These are phyloP conservation scores for Pseudogymnoascus destructans DNA, from an alignment of 2,329 filamentous ascomycete species.

Conservation along the genomic window DNA sequence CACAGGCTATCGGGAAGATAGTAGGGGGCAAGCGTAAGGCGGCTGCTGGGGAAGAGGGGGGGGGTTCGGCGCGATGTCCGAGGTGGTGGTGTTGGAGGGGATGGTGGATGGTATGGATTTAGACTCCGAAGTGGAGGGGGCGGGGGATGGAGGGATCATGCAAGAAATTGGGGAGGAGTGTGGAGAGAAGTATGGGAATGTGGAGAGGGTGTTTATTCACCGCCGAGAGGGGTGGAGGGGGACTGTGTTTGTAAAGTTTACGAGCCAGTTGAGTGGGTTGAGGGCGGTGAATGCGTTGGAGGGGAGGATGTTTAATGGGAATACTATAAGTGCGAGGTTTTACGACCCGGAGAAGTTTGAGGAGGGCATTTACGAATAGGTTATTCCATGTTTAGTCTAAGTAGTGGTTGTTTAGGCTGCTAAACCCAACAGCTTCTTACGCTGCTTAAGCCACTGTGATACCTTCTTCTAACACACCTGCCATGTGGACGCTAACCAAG, in stretches of 20 bases:
- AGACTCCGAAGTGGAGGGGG: constrained; percentile 53
- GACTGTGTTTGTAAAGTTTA: constrained; percentile 89
- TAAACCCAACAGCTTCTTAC: too few species aligned
- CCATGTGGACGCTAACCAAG: too few species aligned
- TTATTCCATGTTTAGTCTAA: neutral
- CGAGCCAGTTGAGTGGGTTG: constrained; percentile 68
- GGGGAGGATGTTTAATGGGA: constrained; percentile 78
- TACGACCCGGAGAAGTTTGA: constrained; percentile 79
- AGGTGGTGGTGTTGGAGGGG: constrained; percentile 67
- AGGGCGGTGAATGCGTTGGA: constrained; percentile 82
- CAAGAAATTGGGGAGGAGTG: constrained; percentile 96
- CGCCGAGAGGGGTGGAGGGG: constrained; percentile 36
- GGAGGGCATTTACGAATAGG: constrained; percentile 39
- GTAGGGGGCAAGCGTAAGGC: constrained; percentile 56
- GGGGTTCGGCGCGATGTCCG: constrained; percentile 60
- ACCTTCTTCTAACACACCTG: too few species aligned
- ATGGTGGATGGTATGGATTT: constrained; percentile 83
- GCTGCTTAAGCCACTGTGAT: too few species aligned
- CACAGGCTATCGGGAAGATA: constrained; percentile 62
- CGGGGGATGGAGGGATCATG: constrained; percentile 51
- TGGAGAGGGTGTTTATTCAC: constrained; percentile 69
- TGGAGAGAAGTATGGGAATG: constrained; percentile 72
- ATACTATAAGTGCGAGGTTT: constrained; percentile 68
- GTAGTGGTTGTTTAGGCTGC: too few species aligned
- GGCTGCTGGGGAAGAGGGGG: constrained; percentile 28